A percentile compares a stretch with the other conserved stretches of the same genome.
Conservation (phyloP, 495 filamentous ascomycete species). For the Haplographium delicatum region DNA sequence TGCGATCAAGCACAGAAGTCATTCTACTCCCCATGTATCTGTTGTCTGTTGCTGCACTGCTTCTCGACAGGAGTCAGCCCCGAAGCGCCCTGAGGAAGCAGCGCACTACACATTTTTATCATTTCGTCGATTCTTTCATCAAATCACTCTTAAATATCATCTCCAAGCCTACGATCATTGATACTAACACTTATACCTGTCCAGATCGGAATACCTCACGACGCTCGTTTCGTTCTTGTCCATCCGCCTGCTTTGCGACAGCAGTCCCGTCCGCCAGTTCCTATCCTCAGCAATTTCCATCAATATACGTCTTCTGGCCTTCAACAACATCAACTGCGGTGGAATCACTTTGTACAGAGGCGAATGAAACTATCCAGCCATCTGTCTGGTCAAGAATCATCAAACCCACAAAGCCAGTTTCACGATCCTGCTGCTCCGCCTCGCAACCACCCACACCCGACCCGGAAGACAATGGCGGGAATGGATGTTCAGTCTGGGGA, state of each 20-base stretch:
- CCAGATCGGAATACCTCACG: slow-evolving; percentile 16
- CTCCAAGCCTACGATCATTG: slow-evolving; percentile 3
- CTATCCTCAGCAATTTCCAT: slow-evolving; percentile 6
- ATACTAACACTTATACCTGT: slow-evolving; percentile 12
- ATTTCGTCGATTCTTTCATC: slow-evolving; percentile 17
- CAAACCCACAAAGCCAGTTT: slow-evolving; percentile 20
- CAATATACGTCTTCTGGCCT: slow-evolving; percentile 2
- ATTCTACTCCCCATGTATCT: slow-evolving; percentile 4
- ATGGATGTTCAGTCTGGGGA: slow-evolving; percentile 18
- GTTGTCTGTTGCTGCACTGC: slow-evolving; percentile 3
- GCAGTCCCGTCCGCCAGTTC: slow-evolving; percentile 5
- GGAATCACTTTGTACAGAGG: neutral
- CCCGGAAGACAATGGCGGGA: slow-evolving; percentile 24
- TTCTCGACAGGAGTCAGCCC: slow-evolving; percentile 5
- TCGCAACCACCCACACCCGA: slow-evolving; percentile 23
- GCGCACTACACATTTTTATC: slow-evolving; percentile 23
- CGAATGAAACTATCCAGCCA: slow-evolving; percentile 17
- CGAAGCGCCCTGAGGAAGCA: slow-evolving; percentile 17
- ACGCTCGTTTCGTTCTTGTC: slow-evolving; percentile 18
- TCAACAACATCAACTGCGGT: slow-evolving; percentile 2
- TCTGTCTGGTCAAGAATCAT: slow-evolving; percentile 8
- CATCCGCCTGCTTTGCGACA: slow-evolving; percentile 25
- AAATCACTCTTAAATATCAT: slow-evolving; percentile 15
- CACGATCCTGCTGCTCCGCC: slow-evolving; percentile 19
- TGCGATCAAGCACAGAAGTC: slow-evolving; percentile 21